These are phyloP conservation scores for Lipomyces sp. DNA, from an alignment of 805 yeast genomes.

Conservation along the genomic window DNA sequence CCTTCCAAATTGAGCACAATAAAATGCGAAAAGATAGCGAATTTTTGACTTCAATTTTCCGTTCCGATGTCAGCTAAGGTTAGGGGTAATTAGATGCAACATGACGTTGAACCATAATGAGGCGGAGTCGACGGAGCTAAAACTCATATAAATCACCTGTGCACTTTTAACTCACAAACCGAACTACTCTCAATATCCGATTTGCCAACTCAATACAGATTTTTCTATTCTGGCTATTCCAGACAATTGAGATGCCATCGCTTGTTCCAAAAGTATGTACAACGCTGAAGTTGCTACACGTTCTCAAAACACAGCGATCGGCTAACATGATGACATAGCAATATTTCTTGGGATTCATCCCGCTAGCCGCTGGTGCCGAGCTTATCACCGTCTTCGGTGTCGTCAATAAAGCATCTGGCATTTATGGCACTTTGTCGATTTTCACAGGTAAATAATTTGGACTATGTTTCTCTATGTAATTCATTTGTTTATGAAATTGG, in stretches of 20 bases:
- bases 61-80: too few species aligned
- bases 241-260: constrained; percentile 3
- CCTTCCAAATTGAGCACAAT: not conserved
- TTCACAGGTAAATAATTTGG: constrained; percentile 55
- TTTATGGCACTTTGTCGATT: constrained; percentile 81
- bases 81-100: too few species aligned
- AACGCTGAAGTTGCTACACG: not conserved
- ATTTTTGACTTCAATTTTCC: too few species aligned
- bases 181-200: not conserved
- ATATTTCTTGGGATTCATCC: constrained; percentile 66
- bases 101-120: too few species aligned
- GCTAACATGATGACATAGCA: constrained; percentile 16
- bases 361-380: constrained; percentile 88
- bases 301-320: not conserved
- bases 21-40: not conserved
- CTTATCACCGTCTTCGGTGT: constrained; percentile 73
- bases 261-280: constrained; percentile 11
- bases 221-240: not conserved
- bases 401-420: constrained; percentile 86
- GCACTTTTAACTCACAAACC: not conserved
- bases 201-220: not conserved
- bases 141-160: too few species aligned
- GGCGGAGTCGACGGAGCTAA: too few species aligned
- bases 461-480: not conserved
- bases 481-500: not conserved